These are phyloP conservation scores for Paecilomyces sp. DNA, from an alignment of 2,329 filamentous ascomycete genomes.

Conservation along the genomic window DNA sequence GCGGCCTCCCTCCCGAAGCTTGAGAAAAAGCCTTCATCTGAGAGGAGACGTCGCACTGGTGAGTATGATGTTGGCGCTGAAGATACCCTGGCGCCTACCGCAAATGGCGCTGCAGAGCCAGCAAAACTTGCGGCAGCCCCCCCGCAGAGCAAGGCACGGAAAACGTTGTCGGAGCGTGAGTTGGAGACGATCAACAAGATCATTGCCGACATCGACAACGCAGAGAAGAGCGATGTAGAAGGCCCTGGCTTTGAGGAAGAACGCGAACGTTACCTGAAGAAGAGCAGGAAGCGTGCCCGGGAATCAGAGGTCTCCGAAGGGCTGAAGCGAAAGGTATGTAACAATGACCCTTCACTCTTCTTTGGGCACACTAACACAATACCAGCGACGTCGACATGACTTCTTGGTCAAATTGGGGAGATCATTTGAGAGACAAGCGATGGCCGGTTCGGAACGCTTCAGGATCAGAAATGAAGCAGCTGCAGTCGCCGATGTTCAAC, in stretches of 20 bases:
- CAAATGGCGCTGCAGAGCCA: conserved; percentile 17
- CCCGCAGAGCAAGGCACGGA: conserved; percentile 46
- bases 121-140: conserved; percentile 10
- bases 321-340: conserved; percentile 56
- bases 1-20: conserved; percentile 19
- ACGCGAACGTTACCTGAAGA: conserved; percentile 46
- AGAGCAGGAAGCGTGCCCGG: conserved; percentile 59
- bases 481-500: conserved; percentile 78
- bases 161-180: conserved; percentile 51
- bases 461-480: conserved; percentile 69
- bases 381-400: conserved; percentile 53
- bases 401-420: conserved; percentile 50
- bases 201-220: conserved; percentile 53
- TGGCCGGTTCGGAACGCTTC: conserved; percentile 68
- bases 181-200: conserved; percentile 63
- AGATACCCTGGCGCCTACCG: conserved; percentile 10
- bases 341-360: conserved; percentile 12
- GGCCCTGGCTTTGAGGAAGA: conserved; percentile 44
- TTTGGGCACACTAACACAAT: conserved; percentile 6
- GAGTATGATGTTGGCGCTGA: conserved; percentile 14
- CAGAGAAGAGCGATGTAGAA: conserved; percentile 53
- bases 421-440: conserved; percentile 60
- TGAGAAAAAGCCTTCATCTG: conserved; percentile 20
- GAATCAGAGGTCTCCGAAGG: conserved; percentile 59
- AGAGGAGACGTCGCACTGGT: conserved; percentile 18